These are phyloP conservation scores for Helichrysum umbraculigerum DNA, from an alignment of 129 eudicot genomes.

Conservation along the genomic window DNA sequence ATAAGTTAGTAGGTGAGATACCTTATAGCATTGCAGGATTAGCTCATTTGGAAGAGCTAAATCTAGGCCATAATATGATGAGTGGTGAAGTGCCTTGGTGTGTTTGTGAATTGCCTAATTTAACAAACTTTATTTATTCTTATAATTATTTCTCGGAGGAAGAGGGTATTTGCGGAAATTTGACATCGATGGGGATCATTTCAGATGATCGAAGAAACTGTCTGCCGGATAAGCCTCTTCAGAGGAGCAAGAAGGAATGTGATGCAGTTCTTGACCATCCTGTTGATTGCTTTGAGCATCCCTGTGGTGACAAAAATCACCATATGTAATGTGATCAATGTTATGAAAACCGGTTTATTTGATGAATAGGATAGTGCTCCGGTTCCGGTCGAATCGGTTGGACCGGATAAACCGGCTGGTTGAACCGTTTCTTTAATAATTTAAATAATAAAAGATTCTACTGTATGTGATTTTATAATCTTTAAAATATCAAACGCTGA, in stretches of 20 bases:
- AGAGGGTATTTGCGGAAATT: slow-evolving; percentile 58
- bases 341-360: too few relatives aligned
- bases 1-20: slow-evolving; percentile 61
- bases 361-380: too few relatives aligned
- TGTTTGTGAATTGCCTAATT: slow-evolving; percentile 62
- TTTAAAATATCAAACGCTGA: too few relatives aligned
- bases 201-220: slow-evolving; percentile 75
- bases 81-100: slow-evolving; percentile 57
- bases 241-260: slow-evolving; percentile 82
- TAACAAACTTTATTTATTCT: slow-evolving; percentile 60
- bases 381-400: too few relatives aligned
- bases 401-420: too few relatives aligned
- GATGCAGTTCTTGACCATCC: slow-evolving; percentile 62
- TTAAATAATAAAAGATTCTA: too few relatives aligned
- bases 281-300: slow-evolving; percentile 59
- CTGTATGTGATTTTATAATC: too few relatives aligned
- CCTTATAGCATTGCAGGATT: slow-evolving; percentile 72
- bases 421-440: too few relatives aligned
- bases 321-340: slow-evolving; percentile 24
- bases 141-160: slow-evolving; percentile 73
- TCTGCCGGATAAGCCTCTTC: slow-evolving; percentile 54
- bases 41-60: slow-evolving; percentile 61
- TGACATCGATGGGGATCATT: slow-evolving; percentile 51
- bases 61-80: slow-evolving; percentile 73
- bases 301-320: slow-evolving; percentile 39